A percentile compares a stretch with the other conserved stretches of the same genome.
Conservation (phyloP, 768 basidiomycete species). For the Lactarius hatsudake region DNA sequence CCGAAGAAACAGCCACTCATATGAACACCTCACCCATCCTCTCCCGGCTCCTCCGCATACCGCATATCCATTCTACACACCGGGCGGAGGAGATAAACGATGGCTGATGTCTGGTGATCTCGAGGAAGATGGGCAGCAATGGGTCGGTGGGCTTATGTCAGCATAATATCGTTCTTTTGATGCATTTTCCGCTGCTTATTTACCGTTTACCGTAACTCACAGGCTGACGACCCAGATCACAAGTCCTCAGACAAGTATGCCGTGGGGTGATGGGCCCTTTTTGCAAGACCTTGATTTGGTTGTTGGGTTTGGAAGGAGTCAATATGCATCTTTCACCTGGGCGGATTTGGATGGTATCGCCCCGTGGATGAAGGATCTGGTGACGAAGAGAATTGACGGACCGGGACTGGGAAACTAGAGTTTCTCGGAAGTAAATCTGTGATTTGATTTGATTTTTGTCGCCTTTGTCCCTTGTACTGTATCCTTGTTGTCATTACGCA, state of each 20-base stretch:
- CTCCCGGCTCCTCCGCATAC: slow-evolving; percentile 51
- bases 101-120: slow-evolving; percentile 53
- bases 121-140: slow-evolving; percentile 60
- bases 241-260: slow-evolving; percentile 42
- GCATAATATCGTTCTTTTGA: slow-evolving; percentile 24
- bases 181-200: background rate
- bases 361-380: slow-evolving; percentile 71
- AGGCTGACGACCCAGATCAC: slow-evolving; percentile 66
- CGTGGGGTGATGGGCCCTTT: slow-evolving; percentile 35
- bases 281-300: slow-evolving; percentile 51
- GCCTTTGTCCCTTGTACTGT: background rate
- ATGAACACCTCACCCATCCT: slow-evolving; percentile 52
- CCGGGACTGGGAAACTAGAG: slow-evolving; percentile 61
- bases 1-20: background rate
- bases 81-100: slow-evolving; percentile 63
- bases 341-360: slow-evolving; percentile 67
- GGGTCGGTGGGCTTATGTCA: slow-evolving; percentile 74
- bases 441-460: background rate
- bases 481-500: slow-evolving; percentile 7
- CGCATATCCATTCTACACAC: slow-evolving; percentile 72
- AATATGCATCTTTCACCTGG: slow-evolving; percentile 71
- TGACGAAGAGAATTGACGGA: slow-evolving; percentile 65
- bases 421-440: background rate
- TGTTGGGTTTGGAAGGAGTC: slow-evolving; percentile 47
- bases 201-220: background rate